Percentiles rank a stretch among this genome's conserved stretches.
Evolutionary conservation across 2,329 filamentous ascomycete genomes (phyloP).

Genomic region (Magnaporthiopsis rhizophila): DNA sequence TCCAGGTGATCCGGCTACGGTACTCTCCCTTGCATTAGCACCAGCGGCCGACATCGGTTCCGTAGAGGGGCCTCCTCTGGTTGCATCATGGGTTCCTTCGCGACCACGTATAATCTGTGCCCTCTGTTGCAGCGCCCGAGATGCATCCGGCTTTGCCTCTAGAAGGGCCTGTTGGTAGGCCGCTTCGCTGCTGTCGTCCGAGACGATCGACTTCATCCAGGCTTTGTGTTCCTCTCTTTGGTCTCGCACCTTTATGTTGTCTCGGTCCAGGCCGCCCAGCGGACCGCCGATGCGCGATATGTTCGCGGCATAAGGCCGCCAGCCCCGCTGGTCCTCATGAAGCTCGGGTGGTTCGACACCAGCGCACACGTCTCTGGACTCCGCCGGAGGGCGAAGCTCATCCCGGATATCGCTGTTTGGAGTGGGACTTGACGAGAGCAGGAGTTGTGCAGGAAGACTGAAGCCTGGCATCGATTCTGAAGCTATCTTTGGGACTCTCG

Average conservation of each 20-base stretch:
- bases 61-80: neutral
- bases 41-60: slow-evolving; percentile 3
- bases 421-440: neutral
- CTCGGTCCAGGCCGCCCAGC: neutral
- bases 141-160: neutral
- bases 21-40: slow-evolving; percentile 11
- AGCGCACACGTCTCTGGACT: neutral
- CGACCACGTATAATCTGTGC: neutral
- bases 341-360: neutral
- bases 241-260: neutral
- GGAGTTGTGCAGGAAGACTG: neutral
- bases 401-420: neutral
- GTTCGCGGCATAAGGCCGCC: neutral
- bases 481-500: neutral
- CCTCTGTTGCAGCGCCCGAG: neutral
- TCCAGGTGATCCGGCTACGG: slow-evolving; percentile 6
- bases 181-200: neutral
- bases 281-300: too few species aligned
- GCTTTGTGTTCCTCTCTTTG: slow-evolving; percentile 1
- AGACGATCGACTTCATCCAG: slow-evolving; percentile 3
- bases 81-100: neutral
- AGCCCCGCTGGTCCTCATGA: neutral
- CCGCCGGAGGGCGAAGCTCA: neutral
- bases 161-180: neutral
- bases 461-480: neutral